Evolutionary conservation across 1,139 yeast genomes (phyloP), one percentile per base, ranked within the genome.

Genomic region (Suhomyces terraborum): DNA sequence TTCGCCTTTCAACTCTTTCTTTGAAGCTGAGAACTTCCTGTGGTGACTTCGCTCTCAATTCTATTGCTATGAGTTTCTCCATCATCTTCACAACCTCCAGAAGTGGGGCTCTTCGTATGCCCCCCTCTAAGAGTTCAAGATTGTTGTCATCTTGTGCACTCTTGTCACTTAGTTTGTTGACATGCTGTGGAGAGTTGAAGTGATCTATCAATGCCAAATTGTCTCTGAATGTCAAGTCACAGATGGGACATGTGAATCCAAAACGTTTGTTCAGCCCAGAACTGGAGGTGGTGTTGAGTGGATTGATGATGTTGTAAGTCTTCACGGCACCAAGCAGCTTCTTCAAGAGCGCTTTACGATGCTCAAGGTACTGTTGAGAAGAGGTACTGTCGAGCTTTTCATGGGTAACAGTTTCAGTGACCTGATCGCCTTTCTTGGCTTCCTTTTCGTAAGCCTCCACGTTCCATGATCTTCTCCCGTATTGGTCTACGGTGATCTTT

Each of bases 141-240:
- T 65, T 65, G 16, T 67, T 61, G 12, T 52, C 61, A 10, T 58
- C 53, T 12, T 58, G 66, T 12, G 22, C 24, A 6, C 45, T 43
- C 7, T 53, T 26, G 16, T 42, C 45, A 19, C 44, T 52, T 6
- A 37, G 29, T 37, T 59, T 67, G 9, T 52, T 47, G 1, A 66
- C 59, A 61, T 84, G 93, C 37, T 73, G 79, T 5, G 81, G 82
- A 25, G 89, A 81, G 55, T 88, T 88, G 54, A 88, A 68, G 64
- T 91, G 98, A 56, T 89, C 95, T 5, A 88, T 73, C 57, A 82
- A 82, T 45, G 88, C 84, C 53, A 88, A 66, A 42, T 85, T 84
- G 60, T 91, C 97, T 55, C 88, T 79, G 62, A 79, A 89, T 2
- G 95, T 84, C 49, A 86, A 62, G 51, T 84, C 79, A 59, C 98